Percentiles rank a stretch among this genome's conserved stretches.
Evolutionary conservation across 2,329 filamentous ascomycete species (phyloP).

Genomic region (Mariannaea elegans): DNA sequence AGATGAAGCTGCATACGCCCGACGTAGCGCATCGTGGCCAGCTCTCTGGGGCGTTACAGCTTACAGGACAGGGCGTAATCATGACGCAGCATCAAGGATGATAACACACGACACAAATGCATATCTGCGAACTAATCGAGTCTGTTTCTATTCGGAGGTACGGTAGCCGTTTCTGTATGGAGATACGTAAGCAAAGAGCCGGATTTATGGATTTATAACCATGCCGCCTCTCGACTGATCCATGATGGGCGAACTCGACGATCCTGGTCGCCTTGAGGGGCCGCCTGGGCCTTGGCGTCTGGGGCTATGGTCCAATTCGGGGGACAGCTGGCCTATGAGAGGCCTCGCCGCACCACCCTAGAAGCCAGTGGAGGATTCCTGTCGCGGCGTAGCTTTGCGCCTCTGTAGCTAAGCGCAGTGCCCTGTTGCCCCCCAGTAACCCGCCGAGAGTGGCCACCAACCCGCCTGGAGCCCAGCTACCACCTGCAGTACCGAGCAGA

Average conservation of each 20-base stretch:
- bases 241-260: slow-evolving; percentile 6
- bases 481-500: too few relatives aligned
- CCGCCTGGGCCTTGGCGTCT: slow-evolving; percentile 1
- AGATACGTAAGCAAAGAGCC: not conserved
- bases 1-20: not conserved
- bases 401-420: slow-evolving; percentile 7
- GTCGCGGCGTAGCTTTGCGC: slow-evolving; percentile 18
- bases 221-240: slow-evolving; percentile 4
- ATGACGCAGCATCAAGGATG: too few relatives aligned
- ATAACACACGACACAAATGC: too few relatives aligned
- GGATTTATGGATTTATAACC: slow-evolving; percentile 23
- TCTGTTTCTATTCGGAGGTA: not conserved
- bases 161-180: too few relatives aligned
- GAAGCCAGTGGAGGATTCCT: not conserved
- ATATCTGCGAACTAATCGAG: too few relatives aligned
- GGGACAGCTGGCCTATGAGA: slow-evolving; percentile 26
- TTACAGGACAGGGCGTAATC: too few relatives aligned
- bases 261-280: slow-evolving; percentile 27
- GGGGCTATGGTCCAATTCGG: slow-evolving; percentile 28
- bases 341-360: slow-evolving; percentile 1
- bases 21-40: too few relatives aligned
- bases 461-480: slow-evolving; percentile 1
- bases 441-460: not conserved
- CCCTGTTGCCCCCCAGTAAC: slow-evolving; percentile 1
- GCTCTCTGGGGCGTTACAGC: too few relatives aligned